These are phyloP conservation scores for Nothophaeocryptopus gaeumannii DNA, from an alignment of 2,329 filamentous ascomycete genomes.

Conservation along the genomic window DNA sequence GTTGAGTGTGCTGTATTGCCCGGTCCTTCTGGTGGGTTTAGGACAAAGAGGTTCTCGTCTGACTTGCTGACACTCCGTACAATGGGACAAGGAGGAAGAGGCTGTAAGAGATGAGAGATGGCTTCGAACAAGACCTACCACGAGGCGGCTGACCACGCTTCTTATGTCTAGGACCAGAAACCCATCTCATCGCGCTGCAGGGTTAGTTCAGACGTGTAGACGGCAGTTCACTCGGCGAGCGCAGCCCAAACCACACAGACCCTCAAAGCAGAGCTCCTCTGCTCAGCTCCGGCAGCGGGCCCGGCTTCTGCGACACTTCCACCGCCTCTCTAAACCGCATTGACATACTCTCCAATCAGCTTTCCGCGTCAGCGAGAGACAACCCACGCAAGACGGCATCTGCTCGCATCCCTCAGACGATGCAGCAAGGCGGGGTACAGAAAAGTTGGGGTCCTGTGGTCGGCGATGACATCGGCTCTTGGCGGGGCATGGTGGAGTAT, in stretches of 20 bases:
- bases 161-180: conserved; percentile 8
- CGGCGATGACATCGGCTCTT: too few relatives aligned
- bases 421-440: too few relatives aligned
- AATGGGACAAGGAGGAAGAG: background rate
- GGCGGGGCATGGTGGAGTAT: too few relatives aligned
- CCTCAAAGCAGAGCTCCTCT: too few relatives aligned
- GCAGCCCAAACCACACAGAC: too few relatives aligned
- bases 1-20: background rate
- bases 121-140: background rate
- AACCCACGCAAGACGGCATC: too few relatives aligned
- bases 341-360: conserved; percentile 1
- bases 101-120: background rate
- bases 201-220: conserved; percentile 4
- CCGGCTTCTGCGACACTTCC: background rate
- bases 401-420: too few relatives aligned
- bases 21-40: background rate
- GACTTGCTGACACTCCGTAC: too few relatives aligned
- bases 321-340: background rate
- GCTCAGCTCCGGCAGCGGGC: background rate
- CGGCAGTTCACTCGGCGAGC: conserved; percentile 17
- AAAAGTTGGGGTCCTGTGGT: too few relatives aligned
- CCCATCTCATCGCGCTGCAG: conserved; percentile 7
- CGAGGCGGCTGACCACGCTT: conserved; percentile 1
- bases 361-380: too few relatives aligned
- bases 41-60: background rate